These are phyloP conservation scores for Leishmania major DNA, from an alignment of 208 protist genomes.

Conservation along the genomic window DNA sequence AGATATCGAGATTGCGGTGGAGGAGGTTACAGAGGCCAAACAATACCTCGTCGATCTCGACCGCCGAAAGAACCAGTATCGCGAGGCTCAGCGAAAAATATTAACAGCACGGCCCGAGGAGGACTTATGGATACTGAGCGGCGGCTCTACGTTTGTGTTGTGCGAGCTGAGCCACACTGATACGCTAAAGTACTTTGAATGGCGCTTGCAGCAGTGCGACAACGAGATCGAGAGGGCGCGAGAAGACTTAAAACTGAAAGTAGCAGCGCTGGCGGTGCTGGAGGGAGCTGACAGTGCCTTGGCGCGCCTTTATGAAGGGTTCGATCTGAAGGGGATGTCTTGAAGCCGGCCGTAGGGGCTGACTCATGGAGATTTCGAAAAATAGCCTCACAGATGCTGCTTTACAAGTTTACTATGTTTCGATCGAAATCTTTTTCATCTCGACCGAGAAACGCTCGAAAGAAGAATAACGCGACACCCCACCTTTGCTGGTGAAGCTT, in stretches of 20 bases:
- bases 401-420: slow-evolving; percentile 1
- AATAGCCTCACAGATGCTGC: background rate
- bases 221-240: slow-evolving; percentile 64
- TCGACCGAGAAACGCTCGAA: background rate
- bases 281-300: slow-evolving; percentile 81
- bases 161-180: slow-evolving; percentile 58
- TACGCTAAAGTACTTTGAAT: slow-evolving; percentile 65
- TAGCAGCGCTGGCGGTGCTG: slow-evolving; percentile 74
- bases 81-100: slow-evolving; percentile 67
- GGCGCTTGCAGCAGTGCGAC: slow-evolving; percentile 57
- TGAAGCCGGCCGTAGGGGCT: background rate
- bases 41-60: slow-evolving; percentile 77
- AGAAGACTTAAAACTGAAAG: slow-evolving; percentile 75
- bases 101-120: slow-evolving; percentile 45
- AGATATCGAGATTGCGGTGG: slow-evolving; percentile 61
- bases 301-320: slow-evolving; percentile 68
- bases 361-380: background rate
- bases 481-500: background rate
- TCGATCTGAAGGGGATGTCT: slow-evolving; percentile 55
- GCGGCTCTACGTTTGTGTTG: slow-evolving; percentile 77
- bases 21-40: slow-evolving; percentile 69
- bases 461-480: background rate
- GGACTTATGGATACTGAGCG: slow-evolving; percentile 76
- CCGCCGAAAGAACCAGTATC: slow-evolving; percentile 79
- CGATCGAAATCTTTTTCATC: background rate